phyloP scores from a whole-genome alignment of 176 grass and related monocot genomes.

The Oryza rufipogon region DNA sequence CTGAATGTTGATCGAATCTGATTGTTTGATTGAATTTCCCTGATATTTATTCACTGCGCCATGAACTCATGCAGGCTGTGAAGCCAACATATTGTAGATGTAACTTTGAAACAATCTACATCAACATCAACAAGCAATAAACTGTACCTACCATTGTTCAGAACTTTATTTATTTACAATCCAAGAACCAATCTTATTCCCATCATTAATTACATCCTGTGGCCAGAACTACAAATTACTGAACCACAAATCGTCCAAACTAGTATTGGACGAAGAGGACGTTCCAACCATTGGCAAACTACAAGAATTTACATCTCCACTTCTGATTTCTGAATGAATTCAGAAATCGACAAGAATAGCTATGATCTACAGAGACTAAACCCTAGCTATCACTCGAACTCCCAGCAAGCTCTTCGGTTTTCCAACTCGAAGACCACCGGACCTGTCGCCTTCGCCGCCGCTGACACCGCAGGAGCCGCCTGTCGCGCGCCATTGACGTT shows the following conservation, averaged over 20 bases:
- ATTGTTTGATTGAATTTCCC: not conserved
- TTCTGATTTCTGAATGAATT: not conserved
- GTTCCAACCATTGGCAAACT: not conserved
- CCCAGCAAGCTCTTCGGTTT: conserved; percentile 3
- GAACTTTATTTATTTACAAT: not conserved
- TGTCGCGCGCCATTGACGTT: not conserved
- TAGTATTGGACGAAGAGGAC: not conserved
- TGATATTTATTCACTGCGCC: not conserved
- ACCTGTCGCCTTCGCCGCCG: too few species aligned
- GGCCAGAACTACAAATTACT: not conserved
- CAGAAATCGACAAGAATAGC: not conserved
- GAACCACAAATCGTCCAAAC: not conserved
- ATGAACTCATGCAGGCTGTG: not conserved
- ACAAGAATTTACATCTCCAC: conserved; percentile 1
- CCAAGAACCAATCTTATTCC: not conserved
- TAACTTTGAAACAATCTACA: not conserved
- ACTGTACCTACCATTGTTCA: not conserved
- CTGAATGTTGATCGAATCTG: too few species aligned
- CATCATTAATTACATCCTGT: not conserved
- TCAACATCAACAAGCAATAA: not conserved
- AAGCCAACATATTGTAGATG: not conserved
- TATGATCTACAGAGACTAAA: conserved; percentile 2
- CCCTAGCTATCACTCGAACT: conserved; percentile 37
- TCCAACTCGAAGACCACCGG: not conserved
- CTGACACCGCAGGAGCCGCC: too few species aligned